These are phyloP conservation scores for Blumeriella jaapii DNA, from an alignment of 2,329 filamentous ascomycete species.

Conservation along the genomic window DNA sequence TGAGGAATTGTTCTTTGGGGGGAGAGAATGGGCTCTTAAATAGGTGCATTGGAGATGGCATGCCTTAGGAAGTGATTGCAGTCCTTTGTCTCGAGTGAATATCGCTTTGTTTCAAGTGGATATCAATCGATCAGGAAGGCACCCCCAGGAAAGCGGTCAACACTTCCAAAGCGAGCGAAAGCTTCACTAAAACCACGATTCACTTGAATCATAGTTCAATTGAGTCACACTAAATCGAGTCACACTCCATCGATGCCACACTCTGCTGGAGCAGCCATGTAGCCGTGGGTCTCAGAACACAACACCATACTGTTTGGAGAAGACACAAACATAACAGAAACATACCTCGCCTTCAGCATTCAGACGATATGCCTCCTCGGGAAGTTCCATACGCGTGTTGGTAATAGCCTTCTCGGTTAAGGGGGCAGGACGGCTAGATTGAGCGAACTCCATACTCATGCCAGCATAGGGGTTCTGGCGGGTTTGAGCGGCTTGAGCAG, in stretches of 20 bases:
- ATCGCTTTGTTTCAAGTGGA: too few relatives aligned
- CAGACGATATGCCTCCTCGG: conserved; percentile 42
- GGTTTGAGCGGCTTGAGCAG: background rate
- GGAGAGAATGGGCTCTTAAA: background rate
- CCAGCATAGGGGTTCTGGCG: conserved; percentile 12
- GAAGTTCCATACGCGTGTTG: conserved; percentile 42
- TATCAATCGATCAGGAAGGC: too few relatives aligned
- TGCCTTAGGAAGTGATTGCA: background rate
- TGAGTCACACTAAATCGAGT: too few relatives aligned
- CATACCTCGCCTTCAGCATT: too few relatives aligned
- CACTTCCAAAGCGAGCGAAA: background rate
- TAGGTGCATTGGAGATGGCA: background rate
- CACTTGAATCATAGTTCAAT: background rate
- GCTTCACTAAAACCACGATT: background rate
- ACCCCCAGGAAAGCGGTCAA: background rate
- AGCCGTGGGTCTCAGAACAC: too few relatives aligned
- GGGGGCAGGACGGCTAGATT: too few relatives aligned
- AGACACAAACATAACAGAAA: too few relatives aligned
- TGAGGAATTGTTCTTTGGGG: background rate
- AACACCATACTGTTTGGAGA: too few relatives aligned
- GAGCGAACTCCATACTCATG: conserved; percentile 27
- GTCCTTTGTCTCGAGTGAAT: too few relatives aligned
- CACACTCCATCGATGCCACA: too few relatives aligned
- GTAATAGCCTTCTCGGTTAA: conserved; percentile 21
- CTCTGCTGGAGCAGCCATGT: too few relatives aligned